Conservation (phyloP, 73 alveolate genomes). For the Tetrahymena borealis region DNA sequence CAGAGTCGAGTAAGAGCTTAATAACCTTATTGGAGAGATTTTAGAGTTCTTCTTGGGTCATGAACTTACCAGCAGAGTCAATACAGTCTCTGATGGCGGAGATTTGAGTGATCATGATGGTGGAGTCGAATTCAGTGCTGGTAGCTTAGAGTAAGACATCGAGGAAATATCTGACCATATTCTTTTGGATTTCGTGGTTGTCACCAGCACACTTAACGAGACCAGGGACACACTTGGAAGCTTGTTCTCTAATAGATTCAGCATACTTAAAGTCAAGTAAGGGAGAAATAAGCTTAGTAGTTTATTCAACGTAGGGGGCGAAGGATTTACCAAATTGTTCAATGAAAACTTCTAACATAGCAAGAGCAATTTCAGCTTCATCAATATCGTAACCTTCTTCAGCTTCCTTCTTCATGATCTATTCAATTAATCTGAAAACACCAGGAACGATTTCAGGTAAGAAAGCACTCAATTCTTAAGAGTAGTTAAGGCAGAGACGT, state of each 20-base stretch:
- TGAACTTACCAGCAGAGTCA: slow-evolving; percentile 23
- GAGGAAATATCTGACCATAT: slow-evolving; percentile 25
- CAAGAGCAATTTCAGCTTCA: slow-evolving; percentile 82
- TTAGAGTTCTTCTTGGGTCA: slow-evolving; percentile 44
- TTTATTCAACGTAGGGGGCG: slow-evolving; percentile 67
- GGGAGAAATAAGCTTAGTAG: slow-evolving; percentile 57
- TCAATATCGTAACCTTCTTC: slow-evolving; percentile 76
- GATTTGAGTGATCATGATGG: slow-evolving; percentile 52
- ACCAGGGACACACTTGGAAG: slow-evolving; percentile 66
- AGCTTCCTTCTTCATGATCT: slow-evolving; percentile 45
- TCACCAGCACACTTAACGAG: slow-evolving; percentile 57
- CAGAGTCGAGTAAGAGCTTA: slow-evolving; percentile 53
- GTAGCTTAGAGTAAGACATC: slow-evolving; percentile 55
- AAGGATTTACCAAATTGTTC: slow-evolving; percentile 66
- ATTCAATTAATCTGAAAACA: slow-evolving; percentile 60
- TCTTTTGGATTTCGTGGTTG: slow-evolving; percentile 34
- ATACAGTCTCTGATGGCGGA: slow-evolving; percentile 58
- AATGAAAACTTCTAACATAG: slow-evolving; percentile 73
- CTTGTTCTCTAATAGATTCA: slow-evolving; percentile 68
- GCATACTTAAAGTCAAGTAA: slow-evolving; percentile 57
- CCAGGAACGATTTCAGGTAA: slow-evolving; percentile 64
- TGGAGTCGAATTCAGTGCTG: slow-evolving; percentile 63
- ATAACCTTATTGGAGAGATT: slow-evolving; percentile 44
- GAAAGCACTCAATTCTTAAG: slow-evolving; percentile 60
- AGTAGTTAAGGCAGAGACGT: slow-evolving; percentile 66